Base-by-base conservation (phyloP, 352 stramenopile genomes). In the Phytophthora melonis region DNA sequence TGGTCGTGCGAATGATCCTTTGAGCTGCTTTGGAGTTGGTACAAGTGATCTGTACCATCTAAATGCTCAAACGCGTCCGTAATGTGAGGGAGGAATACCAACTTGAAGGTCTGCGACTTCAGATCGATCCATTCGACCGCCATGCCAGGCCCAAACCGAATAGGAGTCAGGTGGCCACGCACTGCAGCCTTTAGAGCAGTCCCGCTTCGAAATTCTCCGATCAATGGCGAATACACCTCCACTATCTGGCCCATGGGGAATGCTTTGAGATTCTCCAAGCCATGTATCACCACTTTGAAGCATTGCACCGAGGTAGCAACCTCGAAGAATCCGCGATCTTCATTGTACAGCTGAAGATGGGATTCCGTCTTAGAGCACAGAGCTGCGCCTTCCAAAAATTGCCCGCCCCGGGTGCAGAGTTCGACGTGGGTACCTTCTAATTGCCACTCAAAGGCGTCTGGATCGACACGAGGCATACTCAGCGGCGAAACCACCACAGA, bases 251-350 rank as follows among this genome's bases (percentile, higher is more conserved):
- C 84, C 49, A 87, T 70, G 0, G 82, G 82, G 16, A 91, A 74
- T 3, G 10, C 69, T 50, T 88, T 89, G 14, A 91, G 53, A 27
- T 41, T 78, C 21, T 80, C 23, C 0, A 91, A 50, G 0, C 84
- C 84, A 16, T 90, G 82, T 52, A 91, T 74, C 53, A 91, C 70
- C 45, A 87, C 84, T 63, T 88, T 90, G 59, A 91, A 87, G 27
- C 74, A 54, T 66, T 91, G 84, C 6, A 39, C 21, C 2, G 18
- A 8, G 7, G 72, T 68, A 2, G 55, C 27, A 34, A 91, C 72
- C 61, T 88, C 78, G 47, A 91, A 91, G 61, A 89, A 89, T 32
- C 84, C 80, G 0, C 62, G 74, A 7, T 34, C 62, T 27, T 91
- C 84, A 45, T 83, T 91, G 81, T 86, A 90, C 0, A 91, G 58